Evolutionary conservation across 805 yeast species (phyloP), one percentile per base, ranked within the genome.

Genomic region (Candida sithepensis): DNA sequence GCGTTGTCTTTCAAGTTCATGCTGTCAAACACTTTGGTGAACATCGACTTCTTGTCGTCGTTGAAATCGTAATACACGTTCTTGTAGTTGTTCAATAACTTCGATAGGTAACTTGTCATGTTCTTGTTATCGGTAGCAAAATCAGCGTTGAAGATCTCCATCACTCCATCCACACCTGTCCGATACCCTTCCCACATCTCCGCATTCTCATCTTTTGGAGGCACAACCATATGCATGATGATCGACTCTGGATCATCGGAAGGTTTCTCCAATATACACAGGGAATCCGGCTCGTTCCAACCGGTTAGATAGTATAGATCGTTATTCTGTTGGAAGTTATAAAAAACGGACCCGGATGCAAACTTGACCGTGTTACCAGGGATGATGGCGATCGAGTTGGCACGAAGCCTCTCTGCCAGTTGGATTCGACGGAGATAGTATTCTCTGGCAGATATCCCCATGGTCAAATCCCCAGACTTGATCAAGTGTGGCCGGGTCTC

Each of bases 131-230:
- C 78, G 36, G 75, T 76, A 6, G 87, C 82, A 43, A 74, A 75
- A 65, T 90, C 97, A 3, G 96, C 96, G 63, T 92, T 94, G 70
- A 94, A 94, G 41, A 83, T 80, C 43, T 89, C 92, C 37, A 67
- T 69, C 0, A 85, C 96, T 14, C 95, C 96, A 42, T 83, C 79
- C 3, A 83, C 75, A 1, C 99, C 99, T 16, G 95, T 85, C 57
- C 96, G 78, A 39, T 79, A 84, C 12, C 99, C 99, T 57, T 92
- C 97, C 99, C 99, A 94, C 53, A 85, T 80, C 67, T 94, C 99
- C 20, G 78, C 79, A 42, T 73, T 74, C 5, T 81, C 77, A 61
- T 91, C 86, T 61, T 85, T 85, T 14, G 89, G 90, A 2, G 90
- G 96, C 2, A 92, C 96, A 43, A 90, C 69, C 84, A 94, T 77